Evolutionary conservation across 2,329 filamentous ascomycete genomes (phyloP).

Genomic region (Passalora sequoiae): DNA sequence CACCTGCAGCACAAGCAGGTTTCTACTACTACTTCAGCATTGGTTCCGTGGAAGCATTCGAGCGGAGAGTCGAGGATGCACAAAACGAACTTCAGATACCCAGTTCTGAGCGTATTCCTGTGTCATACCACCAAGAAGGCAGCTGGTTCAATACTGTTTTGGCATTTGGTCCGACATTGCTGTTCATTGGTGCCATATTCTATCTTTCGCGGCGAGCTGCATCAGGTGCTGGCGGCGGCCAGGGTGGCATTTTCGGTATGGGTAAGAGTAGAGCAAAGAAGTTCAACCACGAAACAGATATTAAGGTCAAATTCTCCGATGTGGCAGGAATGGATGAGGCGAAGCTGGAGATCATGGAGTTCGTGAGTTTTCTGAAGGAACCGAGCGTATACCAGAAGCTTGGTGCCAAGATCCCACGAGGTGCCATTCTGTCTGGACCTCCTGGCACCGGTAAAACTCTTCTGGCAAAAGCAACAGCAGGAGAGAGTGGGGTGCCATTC

Average conservation of each 20-base stretch:
- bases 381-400: conserved; percentile 88
- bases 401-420: conserved; percentile 94
- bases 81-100: conserved; percentile 86
- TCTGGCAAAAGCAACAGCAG: conserved; percentile 92
- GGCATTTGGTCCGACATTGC: conserved; percentile 77
- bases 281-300: conserved; percentile 93
- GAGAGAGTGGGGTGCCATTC: conserved; percentile 94
- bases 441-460: conserved; percentile 98
- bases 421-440: conserved; percentile 93
- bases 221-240: conserved; percentile 54
- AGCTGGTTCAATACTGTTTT: conserved; percentile 67
- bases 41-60: conserved; percentile 88
- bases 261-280: conserved; percentile 92
- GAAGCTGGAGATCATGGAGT: conserved; percentile 98
- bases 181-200: conserved; percentile 77
- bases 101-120: conserved; percentile 79
- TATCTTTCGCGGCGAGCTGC: conserved; percentile 74
- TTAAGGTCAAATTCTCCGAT: conserved; percentile 96
- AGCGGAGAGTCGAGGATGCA: conserved; percentile 79
- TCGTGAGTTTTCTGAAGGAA: conserved; percentile 93
- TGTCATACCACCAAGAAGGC: conserved; percentile 77
- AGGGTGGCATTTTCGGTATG: conserved; percentile 86
- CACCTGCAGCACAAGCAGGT: conserved; percentile 60
- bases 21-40: conserved; percentile 93
- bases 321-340: conserved; percentile 98